A percentile compares a stretch with the other conserved stretches of the same genome.
Conservation (phyloP, 192 early-diverging fungal genomes). For the Dimargaris cristalligena region DNA sequence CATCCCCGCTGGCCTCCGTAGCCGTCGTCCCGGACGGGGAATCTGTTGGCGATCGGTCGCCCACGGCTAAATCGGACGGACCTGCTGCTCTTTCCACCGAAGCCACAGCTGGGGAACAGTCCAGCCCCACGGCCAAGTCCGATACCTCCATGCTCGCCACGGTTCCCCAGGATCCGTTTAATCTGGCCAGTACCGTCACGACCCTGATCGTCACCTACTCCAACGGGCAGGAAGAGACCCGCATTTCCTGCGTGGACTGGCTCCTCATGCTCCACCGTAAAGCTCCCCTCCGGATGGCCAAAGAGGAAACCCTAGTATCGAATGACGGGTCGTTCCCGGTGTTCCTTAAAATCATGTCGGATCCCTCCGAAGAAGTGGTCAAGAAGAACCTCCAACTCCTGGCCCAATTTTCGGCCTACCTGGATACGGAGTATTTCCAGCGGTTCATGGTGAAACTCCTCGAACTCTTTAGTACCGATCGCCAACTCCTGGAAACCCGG, state of each 20-base stretch:
- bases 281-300: constrained; percentile 56
- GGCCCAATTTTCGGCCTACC: constrained; percentile 66
- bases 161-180: constrained; percentile 45
- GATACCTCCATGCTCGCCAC: not conserved
- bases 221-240: constrained; percentile 85
- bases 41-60: no score
- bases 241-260: constrained; percentile 88
- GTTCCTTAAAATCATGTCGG: constrained; percentile 79
- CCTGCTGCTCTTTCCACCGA: not conserved
- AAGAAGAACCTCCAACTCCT: constrained; percentile 81
- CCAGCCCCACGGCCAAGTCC: not conserved
- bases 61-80: not conserved
- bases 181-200: constrained; percentile 66
- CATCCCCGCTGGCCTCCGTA: no score
- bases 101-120: not conserved
- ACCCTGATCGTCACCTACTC: constrained; percentile 58
- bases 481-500: constrained; percentile 70
- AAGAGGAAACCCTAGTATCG: constrained; percentile 34
- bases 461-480: constrained; percentile 75
- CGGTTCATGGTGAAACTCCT: constrained; percentile 84
- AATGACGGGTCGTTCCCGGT: constrained; percentile 79
- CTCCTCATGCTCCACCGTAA: constrained; percentile 91
- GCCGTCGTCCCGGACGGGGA: no score
- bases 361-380: constrained; percentile 89
- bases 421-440: constrained; percentile 39